Evolutionary conservation across 2,329 filamentous ascomycete species (phyloP), one percentile per base, ranked within the genome.

Genomic region (Whalleya microplaca): DNA sequence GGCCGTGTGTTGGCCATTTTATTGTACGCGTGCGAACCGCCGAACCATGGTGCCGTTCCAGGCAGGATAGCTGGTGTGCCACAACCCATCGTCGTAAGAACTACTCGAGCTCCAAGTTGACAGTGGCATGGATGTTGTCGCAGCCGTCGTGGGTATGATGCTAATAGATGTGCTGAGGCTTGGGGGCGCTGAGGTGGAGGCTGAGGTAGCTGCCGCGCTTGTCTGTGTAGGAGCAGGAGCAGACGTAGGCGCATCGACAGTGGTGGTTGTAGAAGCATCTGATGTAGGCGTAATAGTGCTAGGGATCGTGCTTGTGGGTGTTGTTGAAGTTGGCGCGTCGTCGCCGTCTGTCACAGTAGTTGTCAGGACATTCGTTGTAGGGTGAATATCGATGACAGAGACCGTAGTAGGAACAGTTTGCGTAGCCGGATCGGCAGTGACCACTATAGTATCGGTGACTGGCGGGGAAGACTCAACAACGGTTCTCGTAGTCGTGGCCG

Each of bases 11-110:
- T 41, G 32, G n/a, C 8, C 12, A 40, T 42, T 4, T 57, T 27
- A 60, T 21, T 53, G 21, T 37, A 46, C 41, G 21, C 57, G 59
- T 21, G 52, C 54, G 44, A 63, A 65, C 18, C 64, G 66, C 29
- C 54, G 66, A 14, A 43, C 54, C 27, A 66, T 56, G 1, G 77
- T 78, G 49, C 66, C 72, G 57, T 78, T 80, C 75, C 75, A 78
- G 0, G 75, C 43, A 2, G 76, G 76, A 51, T 80, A 80, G 0
- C 72, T 72, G 2, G 78, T 78, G 55, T 78, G 76, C 79, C 78
- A 80, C 48, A 66, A 66, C 18, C 78, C 78, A 51, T 80, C 62
- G 53, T 80, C 77, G 41, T 74, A 70, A 12, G 71, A 71, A 20
- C 60, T 58, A 14, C 53, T 59, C 32, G 64, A 58, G 41, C 49